Percentiles rank a stretch among this genome's conserved stretches.
Evolutionary conservation across 805 yeast genomes (phyloP).

Genomic region (Candida ponderosae): DNA sequence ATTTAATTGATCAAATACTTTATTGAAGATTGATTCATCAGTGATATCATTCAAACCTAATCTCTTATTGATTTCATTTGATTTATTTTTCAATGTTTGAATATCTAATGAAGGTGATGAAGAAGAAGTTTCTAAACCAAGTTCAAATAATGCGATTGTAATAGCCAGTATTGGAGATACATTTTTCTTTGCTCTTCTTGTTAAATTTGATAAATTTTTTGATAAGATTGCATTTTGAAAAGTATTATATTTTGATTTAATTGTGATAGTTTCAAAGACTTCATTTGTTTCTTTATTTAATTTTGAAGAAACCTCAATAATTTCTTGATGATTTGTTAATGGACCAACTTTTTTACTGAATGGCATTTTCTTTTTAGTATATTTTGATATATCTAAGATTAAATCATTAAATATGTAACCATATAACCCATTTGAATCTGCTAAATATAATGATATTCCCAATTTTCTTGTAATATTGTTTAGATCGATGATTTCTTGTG

Average conservation of each 20-base stretch:
- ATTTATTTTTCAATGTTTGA: slow-evolving; percentile 21
- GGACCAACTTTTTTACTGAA: slow-evolving; percentile 45
- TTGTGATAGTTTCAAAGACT: slow-evolving; percentile 26
- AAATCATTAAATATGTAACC: slow-evolving; percentile 81
- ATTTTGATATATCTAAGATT: slow-evolving; percentile 48
- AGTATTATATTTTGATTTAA: slow-evolving; percentile 28
- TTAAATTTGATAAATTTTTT: slow-evolving; percentile 15
- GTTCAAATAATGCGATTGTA: slow-evolving; percentile 52
- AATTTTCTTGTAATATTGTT: slow-evolving; percentile 49
- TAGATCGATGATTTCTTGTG: slow-evolving; percentile 33
- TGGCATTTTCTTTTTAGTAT: slow-evolving; percentile 42
- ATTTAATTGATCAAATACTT: slow-evolving; percentile 37
- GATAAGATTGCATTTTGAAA: slow-evolving; percentile 27
- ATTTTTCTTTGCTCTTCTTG: slow-evolving; percentile 34
- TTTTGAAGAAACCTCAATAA: slow-evolving; percentile 28
- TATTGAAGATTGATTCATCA: slow-evolving; percentile 31
- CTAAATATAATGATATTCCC: slow-evolving; percentile 57
- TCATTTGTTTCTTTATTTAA: slow-evolving; percentile 27
- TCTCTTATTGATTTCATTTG: slow-evolving; percentile 24
- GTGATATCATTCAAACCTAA: slow-evolving; percentile 35
- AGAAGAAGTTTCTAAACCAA: slow-evolving; percentile 12
- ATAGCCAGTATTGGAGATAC: slow-evolving; percentile 51
- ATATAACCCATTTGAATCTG: slow-evolving; percentile 71
- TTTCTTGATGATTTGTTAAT: slow-evolving; percentile 32
- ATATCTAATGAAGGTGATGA: slow-evolving; percentile 11